Evolutionary conservation across 2,329 filamentous ascomycete genomes (phyloP).

Genomic region (Calonectria hawksworthii): DNA sequence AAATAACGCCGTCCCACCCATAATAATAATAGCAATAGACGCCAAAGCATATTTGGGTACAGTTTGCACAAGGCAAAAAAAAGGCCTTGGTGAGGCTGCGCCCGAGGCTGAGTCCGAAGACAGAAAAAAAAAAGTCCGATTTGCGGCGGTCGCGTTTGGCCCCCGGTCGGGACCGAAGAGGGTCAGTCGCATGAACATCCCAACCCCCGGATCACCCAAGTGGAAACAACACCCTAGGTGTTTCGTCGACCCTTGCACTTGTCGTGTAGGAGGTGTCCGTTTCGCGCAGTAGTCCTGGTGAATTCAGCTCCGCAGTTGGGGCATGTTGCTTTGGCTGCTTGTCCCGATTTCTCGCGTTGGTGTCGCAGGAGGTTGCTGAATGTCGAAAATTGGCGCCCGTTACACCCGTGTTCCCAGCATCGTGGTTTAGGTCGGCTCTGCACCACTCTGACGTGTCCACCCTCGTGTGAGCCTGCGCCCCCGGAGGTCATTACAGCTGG

Average conservation of each 20-base stretch:
- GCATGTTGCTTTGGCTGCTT: conserved; percentile 89
- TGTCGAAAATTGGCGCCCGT: conserved; percentile 94
- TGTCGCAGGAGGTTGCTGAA: conserved; percentile 95
- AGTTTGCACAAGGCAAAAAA: conserved; percentile 26
- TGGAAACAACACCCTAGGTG: conserved; percentile 35
- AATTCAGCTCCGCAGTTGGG: conserved; percentile 95
- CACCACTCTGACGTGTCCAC: conserved; percentile 74
- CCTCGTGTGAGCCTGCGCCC: conserved; percentile 52
- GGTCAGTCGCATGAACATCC: conserved; percentile 33
- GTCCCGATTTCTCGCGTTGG: conserved; percentile 94
- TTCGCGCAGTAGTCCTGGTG: conserved; percentile 88
- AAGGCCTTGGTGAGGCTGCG: conserved; percentile 31
- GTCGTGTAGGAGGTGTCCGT: conserved; percentile 87
- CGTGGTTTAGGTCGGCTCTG: conserved; percentile 91
- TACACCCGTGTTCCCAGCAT: conserved; percentile 98
- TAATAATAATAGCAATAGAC: conserved; percentile 35
- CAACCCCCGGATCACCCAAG: conserved; percentile 30
- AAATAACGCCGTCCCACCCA: conserved; percentile 40
- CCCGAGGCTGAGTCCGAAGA: conserved; percentile 40
- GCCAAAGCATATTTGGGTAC: conserved; percentile 33
- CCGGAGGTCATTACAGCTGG: conserved; percentile 54
- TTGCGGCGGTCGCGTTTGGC: conserved; percentile 13
- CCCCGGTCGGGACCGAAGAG: conserved; percentile 30
- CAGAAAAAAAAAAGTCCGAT: conserved; percentile 25
- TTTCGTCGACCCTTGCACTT: conserved; percentile 83